Evolutionary conservation across 805 yeast species (phyloP), one percentile per base, ranked within the genome.

Genomic region (Candida chauliodis): DNA sequence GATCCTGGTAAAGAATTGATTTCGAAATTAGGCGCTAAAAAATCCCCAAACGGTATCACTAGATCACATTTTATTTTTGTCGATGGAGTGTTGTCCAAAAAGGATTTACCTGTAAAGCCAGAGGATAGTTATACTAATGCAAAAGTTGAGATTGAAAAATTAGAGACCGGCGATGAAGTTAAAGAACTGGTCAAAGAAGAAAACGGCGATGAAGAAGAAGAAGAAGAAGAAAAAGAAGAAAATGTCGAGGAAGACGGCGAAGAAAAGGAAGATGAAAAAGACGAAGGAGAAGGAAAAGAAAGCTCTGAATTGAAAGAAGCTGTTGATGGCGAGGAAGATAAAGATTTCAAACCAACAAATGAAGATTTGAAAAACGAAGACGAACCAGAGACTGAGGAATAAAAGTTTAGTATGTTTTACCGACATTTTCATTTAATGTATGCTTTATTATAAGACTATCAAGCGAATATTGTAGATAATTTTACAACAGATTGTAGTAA

Each of bases 61-160:
- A 77, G 99, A 56, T 86, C 96, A n/a, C 95, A 91, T 55, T 90
- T 95, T 87, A 75, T 91, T 30, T 84, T 93, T 58, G 76, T 72
- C 29, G 81, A 87, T 53, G 96, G 96, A 10, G 73, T 77, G 45
- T 69, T 89, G 49, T 66, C 63, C 30, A 63, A 71, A 33, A 75
- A 69, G 44, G 73, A 71, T 45, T 62, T 79, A 44, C 73, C 69
- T 38, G 71, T 83, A 40, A 70, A 78, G 42, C 73, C 73, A 1
- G 73, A 69, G 38, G 69, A 56, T 8, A 81, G 89, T 61, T 63
- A 78, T 42, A 61, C 58, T 30, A 73, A 74, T n/a, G 87, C 84
- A 11, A 74, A 75, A 50, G 67, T 64, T 23, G 80, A 78, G 44
- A 74, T 82, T 28, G 57, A 75, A 36, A 65, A 64, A 38, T 56